phyloP scores from a whole-genome alignment of 495 filamentous ascomycete species.

The Evansstolkia leycettana region DNA sequence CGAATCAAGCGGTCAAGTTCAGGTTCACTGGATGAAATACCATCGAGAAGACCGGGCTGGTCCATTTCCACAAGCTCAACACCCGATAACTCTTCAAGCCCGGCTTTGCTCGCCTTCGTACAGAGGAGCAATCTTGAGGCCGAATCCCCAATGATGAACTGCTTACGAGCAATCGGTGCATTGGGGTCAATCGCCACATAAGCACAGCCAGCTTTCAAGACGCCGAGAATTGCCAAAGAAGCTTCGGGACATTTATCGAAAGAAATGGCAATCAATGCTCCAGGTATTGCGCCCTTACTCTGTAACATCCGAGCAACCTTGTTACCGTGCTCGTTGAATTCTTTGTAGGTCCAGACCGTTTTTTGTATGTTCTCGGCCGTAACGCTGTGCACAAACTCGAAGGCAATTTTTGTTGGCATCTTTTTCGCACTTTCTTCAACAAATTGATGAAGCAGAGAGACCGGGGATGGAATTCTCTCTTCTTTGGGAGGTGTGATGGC shows the following conservation, averaged over 20 bases:
- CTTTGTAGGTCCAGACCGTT: slow-evolving; percentile 12
- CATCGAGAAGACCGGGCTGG: slow-evolving; percentile 13
- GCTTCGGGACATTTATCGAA: slow-evolving; percentile 75
- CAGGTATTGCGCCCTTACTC: slow-evolving; percentile 2
- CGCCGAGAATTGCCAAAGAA: slow-evolving; percentile 63
- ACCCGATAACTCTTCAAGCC: slow-evolving; percentile 14
- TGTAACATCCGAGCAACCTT: slow-evolving; percentile 9
- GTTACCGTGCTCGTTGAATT: slow-evolving; percentile 13
- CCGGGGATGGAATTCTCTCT: slow-evolving; percentile 9
- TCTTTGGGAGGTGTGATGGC: slow-evolving; percentile 39
- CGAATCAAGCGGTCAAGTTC: slow-evolving; percentile 11
- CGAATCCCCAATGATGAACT: slow-evolving; percentile 56
- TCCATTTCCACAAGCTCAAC: slow-evolving; percentile 28
- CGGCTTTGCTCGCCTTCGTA: slow-evolving; percentile 14
- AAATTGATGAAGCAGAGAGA: slow-evolving; percentile 23
- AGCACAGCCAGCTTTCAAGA: slow-evolving; percentile 47
- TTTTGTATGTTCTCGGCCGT: slow-evolving; percentile 3
- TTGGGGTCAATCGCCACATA: slow-evolving; percentile 23
- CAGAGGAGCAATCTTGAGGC: slow-evolving; percentile 39
- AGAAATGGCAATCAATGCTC: slow-evolving; percentile 42
- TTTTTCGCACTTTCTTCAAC: slow-evolving; percentile 23
- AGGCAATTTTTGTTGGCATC: slow-evolving; percentile 8
- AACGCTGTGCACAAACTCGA: slow-evolving; percentile 10
- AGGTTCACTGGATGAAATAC: slow-evolving; percentile 12
- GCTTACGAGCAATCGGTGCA: slow-evolving; percentile 47